phyloP scores from a whole-genome alignment of 805 yeast species.

The Kluyveromyces wickerhamii region DNA sequence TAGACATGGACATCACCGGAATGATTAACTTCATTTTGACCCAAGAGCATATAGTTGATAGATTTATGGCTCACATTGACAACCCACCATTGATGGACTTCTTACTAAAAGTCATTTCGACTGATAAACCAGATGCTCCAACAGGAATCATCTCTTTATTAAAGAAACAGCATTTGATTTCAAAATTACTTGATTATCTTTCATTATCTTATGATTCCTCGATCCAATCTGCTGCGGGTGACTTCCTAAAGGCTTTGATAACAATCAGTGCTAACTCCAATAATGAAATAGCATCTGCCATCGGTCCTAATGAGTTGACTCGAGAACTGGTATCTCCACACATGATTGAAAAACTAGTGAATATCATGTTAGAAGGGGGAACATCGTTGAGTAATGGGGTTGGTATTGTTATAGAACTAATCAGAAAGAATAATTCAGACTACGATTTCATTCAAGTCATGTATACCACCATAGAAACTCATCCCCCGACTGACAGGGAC shows the following conservation, averaged over 20 bases:
- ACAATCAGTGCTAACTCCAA: slow-evolving; percentile 90
- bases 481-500: slow-evolving; percentile 89
- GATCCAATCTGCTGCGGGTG: slow-evolving; percentile 90
- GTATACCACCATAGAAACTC: slow-evolving; percentile 72
- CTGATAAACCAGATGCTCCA: slow-evolving; percentile 84
- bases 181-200: slow-evolving; percentile 61
- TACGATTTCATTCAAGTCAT: slow-evolving; percentile 85
- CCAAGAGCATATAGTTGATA: slow-evolving; percentile 64
- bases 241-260: slow-evolving; percentile 86
- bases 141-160: slow-evolving; percentile 78
- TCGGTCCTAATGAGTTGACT: slow-evolving; percentile 93
- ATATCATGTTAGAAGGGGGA: slow-evolving; percentile 74
- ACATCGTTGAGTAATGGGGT: slow-evolving; percentile 91
- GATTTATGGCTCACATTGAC: slow-evolving; percentile 78
- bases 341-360: slow-evolving; percentile 57
- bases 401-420: slow-evolving; percentile 87
- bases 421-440: slow-evolving; percentile 92
- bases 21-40: slow-evolving; percentile 61
- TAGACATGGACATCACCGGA: slow-evolving; percentile 83
- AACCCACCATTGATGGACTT: slow-evolving; percentile 95
- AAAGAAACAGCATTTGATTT: slow-evolving; percentile 64
- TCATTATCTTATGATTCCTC: slow-evolving; percentile 61
- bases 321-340: slow-evolving; percentile 78
- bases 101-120: slow-evolving; percentile 76
- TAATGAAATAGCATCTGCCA: slow-evolving; percentile 77